Evolutionary conservation across 2,329 filamentous ascomycete species (phyloP), one percentile per base, ranked within the genome.

Genomic region (Emergomyces africanus): DNA sequence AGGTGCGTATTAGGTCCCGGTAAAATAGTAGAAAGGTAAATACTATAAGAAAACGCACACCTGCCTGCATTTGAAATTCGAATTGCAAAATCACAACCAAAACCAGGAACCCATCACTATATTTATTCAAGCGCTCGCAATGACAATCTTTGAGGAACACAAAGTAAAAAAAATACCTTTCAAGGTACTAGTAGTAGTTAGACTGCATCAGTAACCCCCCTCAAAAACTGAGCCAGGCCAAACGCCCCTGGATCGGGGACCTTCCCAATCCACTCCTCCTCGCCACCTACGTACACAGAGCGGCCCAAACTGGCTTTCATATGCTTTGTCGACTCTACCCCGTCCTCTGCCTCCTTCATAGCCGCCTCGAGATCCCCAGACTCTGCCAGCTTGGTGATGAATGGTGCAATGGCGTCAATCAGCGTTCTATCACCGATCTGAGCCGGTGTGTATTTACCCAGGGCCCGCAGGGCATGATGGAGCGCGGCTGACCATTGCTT

Each of bases 251-350:
- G 87, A 74, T 90, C 87, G 20, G 87, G 86, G 20, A 90, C 81
- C 66, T 88, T 75, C 83, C 84, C 75, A 80, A 91, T 18, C 87
- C 87, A 69, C 78, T 81, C 62, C 4, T 68, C 67, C 65, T 77
- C 74, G 48, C 87, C 87, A 62, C 88, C 89, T 56, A 95, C 83
- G 71, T 95, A 95, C 12, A 94, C 89, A 1, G 87, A 83, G 60
- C 90, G 78, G 8, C 94, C 94, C 46, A 99, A 77, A 66, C 86
- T 94, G 48, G 94, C 89, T 71, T 87, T 84, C 91, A 99, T 96
- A 28, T 87, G 88, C 77, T 91, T 95, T 23, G 94, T 97, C 35
- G 83, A 83, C 64, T 92, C 86, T 3, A 91, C 87, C 0, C 87
- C 94, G 53, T 84, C 79, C 63, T 82, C 81, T 0, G 90, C 86